Percentiles rank a stretch among this genome's conserved stretches.
These are phyloP conservation scores for Penicillium desertorum DNA, from an alignment of 495 filamentous ascomycete genomes.

Conservation along the genomic window DNA sequence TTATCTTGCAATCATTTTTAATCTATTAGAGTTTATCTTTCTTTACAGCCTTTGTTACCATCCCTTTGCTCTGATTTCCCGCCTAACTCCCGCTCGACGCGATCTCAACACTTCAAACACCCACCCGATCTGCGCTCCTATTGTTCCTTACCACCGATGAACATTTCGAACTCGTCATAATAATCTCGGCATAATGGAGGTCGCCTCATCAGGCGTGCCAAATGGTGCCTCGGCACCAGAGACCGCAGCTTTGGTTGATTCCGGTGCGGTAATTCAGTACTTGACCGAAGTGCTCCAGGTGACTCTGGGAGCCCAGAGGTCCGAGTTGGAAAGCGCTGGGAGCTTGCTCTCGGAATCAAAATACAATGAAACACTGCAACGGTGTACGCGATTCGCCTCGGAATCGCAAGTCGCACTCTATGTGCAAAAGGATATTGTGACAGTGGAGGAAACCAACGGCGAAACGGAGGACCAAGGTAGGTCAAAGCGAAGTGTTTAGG, in stretches of 20 bases:
- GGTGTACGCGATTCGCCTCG: constrained; percentile 84
- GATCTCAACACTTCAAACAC: constrained; percentile 24
- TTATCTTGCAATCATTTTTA: constrained; percentile 22
- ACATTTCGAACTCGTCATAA: constrained; percentile 21
- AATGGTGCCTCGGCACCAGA: constrained; percentile 49
- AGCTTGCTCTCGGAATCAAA: constrained; percentile 75
- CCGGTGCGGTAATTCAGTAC: constrained; percentile 71
- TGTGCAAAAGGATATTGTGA: constrained; percentile 76
- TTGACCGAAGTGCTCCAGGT: constrained; percentile 75
- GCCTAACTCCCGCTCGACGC: constrained; percentile 19
- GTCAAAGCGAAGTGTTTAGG: constrained; percentile 12
- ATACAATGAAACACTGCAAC: constrained; percentile 74
- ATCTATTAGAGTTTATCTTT: constrained; percentile 17
- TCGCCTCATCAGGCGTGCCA: constrained; percentile 46
- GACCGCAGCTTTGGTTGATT: constrained; percentile 49
- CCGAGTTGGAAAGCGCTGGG: constrained; percentile 74
- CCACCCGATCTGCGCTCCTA: constrained; percentile 19
- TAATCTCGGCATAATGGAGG: constrained; percentile 47
- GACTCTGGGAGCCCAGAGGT: constrained; percentile 77
- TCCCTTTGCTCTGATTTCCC: constrained; percentile 7
- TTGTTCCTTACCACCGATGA: constrained; percentile 34
- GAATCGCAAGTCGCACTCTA: constrained; percentile 87
- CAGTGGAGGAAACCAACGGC: constrained; percentile 53
- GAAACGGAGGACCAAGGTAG: constrained; percentile 47
- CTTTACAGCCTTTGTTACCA: constrained; percentile 2